Base-by-base conservation (phyloP, 768 basidiomycete genomes). In the Boletus eberwhitei region DNA sequence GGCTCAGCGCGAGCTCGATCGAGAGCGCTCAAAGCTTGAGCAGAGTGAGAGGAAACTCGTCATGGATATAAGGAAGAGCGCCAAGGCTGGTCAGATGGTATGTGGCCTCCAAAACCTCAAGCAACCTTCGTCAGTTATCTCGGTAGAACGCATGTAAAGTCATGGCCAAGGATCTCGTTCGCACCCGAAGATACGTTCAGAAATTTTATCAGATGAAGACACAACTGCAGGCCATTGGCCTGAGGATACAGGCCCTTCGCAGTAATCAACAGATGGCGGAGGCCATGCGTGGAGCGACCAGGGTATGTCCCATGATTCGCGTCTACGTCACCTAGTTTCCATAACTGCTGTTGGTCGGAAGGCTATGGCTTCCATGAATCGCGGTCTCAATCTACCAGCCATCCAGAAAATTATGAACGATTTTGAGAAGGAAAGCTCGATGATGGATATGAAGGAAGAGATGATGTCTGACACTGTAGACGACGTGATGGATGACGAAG, bases 361-460 rank as follows among this genome's bases (percentile, higher is more conserved):
- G 96, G 96, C 97, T 17, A 98, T 99, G 97, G 90, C 86, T 13
- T 83, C 93, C 32, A 98, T 99, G 97, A 98, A 98, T 69, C 83
- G 91, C 45, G 92, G 92, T 39, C 81, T 98, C 58, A 98, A 99
- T 73, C 81, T 98, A 16, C 97, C 97, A 16, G 84, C 84, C 57
- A 98, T 99, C 55, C 91, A 94, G 69, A 84, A 85, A 50, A 98
- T 98, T 68, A 95, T 99, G 91, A 92, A 86, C 63, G 96, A 99
- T 43, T 99, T 99, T 64, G 97, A 99, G 77, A 88, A 85, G 65
- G 97, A 99, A 74, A 96, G 89, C 62, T 85, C 93, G 5, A 93
- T 87, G 74, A 99, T 99, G 97, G 97, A 99, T 73, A 98, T 99
- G 97, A 99, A 98, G 71, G 97, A 98, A 74, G 96, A 97, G 71